Base-by-base conservation (phyloP, 2,329 filamentous ascomycete genomes). In the Nemania diffusa region DNA sequence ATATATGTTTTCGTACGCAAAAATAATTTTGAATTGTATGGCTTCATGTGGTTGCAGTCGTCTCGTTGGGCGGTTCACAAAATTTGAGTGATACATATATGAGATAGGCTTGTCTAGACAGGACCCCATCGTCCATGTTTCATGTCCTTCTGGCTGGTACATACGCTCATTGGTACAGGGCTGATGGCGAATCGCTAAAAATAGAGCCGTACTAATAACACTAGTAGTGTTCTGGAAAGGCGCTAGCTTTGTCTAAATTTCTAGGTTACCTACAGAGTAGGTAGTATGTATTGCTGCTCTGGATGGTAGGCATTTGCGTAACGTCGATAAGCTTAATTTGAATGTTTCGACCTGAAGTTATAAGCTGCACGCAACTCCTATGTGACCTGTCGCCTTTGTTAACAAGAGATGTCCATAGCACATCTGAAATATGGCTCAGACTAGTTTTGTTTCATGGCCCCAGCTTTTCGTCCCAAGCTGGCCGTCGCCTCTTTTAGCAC, bases 401-500 rank as follows among this genome's bases (percentile, higher is more conserved):
- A 40, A 29, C 22, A 44, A 22, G 40, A 20, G 9, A 24, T 24
- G 17, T 20, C 44, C 20, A 3, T 24, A 17, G 22, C n/a, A 9
- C 51, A 22, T 37, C 27, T 22, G 24, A 13, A 8, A 7, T 9
- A 5, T 37, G 26, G 17, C 55, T 55, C 51, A 46, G 50, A 48
- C 50, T 37, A 40, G 29, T 27, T 62, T 48, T 20, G 37, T 61
- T 62, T 62, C 50, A 62, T 53, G 50, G 24, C 58, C 57, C 59
- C 37, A 20, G 34, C 11, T 26, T 53, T 29, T 24, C 13, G n/a
- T 29, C 29, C 52, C 22, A 26, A 27, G 27, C 37, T 42, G 60
- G 60, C 29, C 29, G 37, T 29, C n/a, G 50, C 51, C 60, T 62
- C 51, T 57, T 62, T 62, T 29, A 53, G 53, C 22, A 53, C 34